Base-by-base conservation (phyloP, 768 basidiomycete species). In the Pulveroboletus sp. region DNA sequence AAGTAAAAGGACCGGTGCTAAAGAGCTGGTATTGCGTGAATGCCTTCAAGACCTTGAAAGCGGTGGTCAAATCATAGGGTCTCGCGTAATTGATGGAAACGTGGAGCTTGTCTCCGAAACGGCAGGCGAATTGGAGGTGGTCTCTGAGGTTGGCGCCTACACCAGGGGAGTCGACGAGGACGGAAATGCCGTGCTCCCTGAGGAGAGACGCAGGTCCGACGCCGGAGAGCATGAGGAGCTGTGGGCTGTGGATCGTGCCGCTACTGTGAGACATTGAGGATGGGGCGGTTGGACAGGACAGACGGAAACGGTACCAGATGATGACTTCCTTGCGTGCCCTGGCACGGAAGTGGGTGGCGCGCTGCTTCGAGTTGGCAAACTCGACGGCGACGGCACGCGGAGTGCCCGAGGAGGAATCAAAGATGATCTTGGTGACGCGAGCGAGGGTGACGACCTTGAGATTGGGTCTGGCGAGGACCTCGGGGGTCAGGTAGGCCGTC, bases 61-160 rank as follows among this genome's bases (percentile, higher is more conserved):
- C 13, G 10, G 54, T 59, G 14, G 14, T 32, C 31, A 61, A 16
- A 39, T 61, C 49, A 38, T 61, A 55, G 13, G 63, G 62, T n/a
- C 52, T 47, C 27, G 80, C 51, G 53, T 65, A 77, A 49, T 68
- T 73, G 13, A 77, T 34, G 6, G 77, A 74, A 6, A 68, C 58
- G 44, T 74, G 69, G 3, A 65, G 67, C 51, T 75, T 82, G 53
- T 83, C 81, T 54, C 73, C 74, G 63, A 78, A 73, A 54, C 73
- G 72, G 22, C 81, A 44, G 57, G 76, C 71, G 43, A 85, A 73
- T 13, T 75, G 72, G 4, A 75, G 72, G 58, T 92, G 90, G 60
- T 93, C 90, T 38, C 77, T 71, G 16, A 93, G 75, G 62, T 90
- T 76, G 9, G 76, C 71, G 13, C 91, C 91, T 17, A 93, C 89